Evolutionary conservation across 768 basidiomycete species (phyloP).

Genomic region (Lactarius sanguifluus): DNA sequence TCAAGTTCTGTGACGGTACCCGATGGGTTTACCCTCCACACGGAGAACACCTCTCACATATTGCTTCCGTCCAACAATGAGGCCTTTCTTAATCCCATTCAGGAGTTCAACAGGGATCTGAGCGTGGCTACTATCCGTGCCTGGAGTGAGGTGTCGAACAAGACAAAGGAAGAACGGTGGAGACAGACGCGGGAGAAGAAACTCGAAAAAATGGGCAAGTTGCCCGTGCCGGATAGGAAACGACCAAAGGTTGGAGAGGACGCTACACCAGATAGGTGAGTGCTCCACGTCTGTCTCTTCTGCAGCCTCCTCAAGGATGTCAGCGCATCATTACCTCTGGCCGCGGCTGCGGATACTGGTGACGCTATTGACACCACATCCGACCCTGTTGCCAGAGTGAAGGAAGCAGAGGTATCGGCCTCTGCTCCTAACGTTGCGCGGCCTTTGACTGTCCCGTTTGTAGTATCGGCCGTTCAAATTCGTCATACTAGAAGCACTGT

Average conservation of each 20-base stretch:
- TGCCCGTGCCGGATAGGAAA: conserved; percentile 30
- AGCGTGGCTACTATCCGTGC: conserved; percentile 87
- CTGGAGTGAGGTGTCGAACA: conserved; percentile 78
- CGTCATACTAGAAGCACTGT: conserved; percentile 87
- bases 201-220: conserved; percentile 38
- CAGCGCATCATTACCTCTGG: conserved; percentile 17
- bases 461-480: conserved; percentile 65
- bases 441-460: conserved; percentile 7
- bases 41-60: conserved; percentile 79
- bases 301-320: conserved; percentile 7
- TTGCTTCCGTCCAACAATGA: conserved; percentile 72
- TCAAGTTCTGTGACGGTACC: conserved; percentile 45
- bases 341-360: not conserved
- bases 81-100: conserved; percentile 95
- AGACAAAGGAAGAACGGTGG: conserved; percentile 63
- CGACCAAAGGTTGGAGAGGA: conserved; percentile 20
- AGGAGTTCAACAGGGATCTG: conserved; percentile 96
- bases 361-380: not conserved
- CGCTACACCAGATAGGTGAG: conserved; percentile 11
- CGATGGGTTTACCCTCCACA: conserved; percentile 74
- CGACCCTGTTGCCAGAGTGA: conserved; percentile 5
- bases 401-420: conserved; percentile 23
- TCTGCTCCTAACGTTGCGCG: not conserved
- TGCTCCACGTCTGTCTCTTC: not conserved
- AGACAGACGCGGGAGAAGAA: conserved; percentile 51